Percentiles rank a stretch among this genome's conserved stretches.
These are phyloP conservation scores for Pachyrhizus erosus DNA, from an alignment of 306 rosid species.

Conservation along the genomic window DNA sequence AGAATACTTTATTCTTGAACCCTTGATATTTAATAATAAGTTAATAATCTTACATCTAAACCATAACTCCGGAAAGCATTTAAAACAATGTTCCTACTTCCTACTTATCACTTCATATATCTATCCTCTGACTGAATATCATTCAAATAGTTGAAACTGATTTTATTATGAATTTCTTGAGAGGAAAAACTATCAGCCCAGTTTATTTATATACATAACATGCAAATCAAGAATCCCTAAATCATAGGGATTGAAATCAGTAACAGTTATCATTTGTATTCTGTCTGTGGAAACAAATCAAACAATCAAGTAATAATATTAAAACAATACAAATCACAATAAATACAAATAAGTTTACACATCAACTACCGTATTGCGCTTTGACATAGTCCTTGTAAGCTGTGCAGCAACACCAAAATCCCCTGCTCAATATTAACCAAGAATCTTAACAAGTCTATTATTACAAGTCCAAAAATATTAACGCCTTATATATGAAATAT, in stretches of 20 bases:
- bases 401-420: constrained; percentile 99
- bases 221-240: not conserved
- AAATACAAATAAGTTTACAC: constrained; percentile 10
- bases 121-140: constrained; percentile 6
- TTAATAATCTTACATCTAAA: constrained; percentile 14
- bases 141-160: constrained; percentile 13
- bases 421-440: constrained; percentile 65
- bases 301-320: not conserved
- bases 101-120: constrained; percentile 20
- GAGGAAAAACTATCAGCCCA: not conserved
- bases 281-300: not conserved
- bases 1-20: constrained; percentile 19
- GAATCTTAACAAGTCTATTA: constrained; percentile 34
- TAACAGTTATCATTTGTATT: not conserved
- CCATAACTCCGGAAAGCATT: constrained; percentile 29
- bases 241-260: not conserved
- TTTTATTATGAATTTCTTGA: not conserved
- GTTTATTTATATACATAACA: not conserved
- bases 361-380: constrained; percentile 91
- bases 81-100: constrained; percentile 22
- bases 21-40: constrained; percentile 13
- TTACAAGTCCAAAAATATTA: constrained; percentile 25
- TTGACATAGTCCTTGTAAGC: constrained; percentile 99
- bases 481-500: constrained; percentile 27
- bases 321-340: not conserved